phyloP scores from a whole-genome alignment of 352 stramenopile species.

The Globisporangium paddicum region DNA sequence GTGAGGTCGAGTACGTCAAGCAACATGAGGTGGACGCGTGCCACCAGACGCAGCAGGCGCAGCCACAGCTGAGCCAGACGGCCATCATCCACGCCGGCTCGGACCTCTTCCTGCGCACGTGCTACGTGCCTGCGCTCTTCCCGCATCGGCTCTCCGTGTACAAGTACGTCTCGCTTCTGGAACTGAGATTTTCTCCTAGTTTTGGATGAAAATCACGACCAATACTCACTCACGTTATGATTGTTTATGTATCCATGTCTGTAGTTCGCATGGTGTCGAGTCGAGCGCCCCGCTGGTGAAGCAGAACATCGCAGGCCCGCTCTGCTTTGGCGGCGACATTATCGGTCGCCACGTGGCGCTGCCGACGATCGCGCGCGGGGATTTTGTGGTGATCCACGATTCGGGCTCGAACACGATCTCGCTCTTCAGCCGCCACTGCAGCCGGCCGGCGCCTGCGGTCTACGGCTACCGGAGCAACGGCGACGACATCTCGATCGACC shows the following conservation, averaged over 20 bases:
- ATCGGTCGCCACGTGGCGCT: constrained; percentile 57
- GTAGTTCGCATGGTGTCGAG: constrained; percentile 36
- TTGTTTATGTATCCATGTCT: constrained; percentile 1
- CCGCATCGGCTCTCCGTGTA: constrained; percentile 81
- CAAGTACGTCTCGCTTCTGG: constrained; percentile 40
- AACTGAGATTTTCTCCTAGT: not conserved
- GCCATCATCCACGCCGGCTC: constrained; percentile 88
- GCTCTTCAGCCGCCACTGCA: constrained; percentile 88
- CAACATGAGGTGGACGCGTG: constrained; percentile 28
- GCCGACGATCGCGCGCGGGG: constrained; percentile 55
- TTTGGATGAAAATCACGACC: not conserved
- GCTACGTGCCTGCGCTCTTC: constrained; percentile 80
- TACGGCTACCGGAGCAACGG: constrained; percentile 63
- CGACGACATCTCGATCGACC: constrained; percentile 48
- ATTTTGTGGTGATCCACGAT: constrained; percentile 88
- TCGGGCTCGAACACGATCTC: constrained; percentile 86
- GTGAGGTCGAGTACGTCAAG: constrained; percentile 91
- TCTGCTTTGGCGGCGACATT: constrained; percentile 92
- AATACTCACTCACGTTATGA: constrained; percentile 2
- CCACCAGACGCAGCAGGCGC: not conserved
- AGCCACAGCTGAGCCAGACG: constrained; percentile 38
- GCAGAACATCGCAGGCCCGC: constrained; percentile 86
- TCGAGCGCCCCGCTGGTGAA: constrained; percentile 33
- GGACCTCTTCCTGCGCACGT: constrained; percentile 87
- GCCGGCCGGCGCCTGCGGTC: constrained; percentile 67